Evolutionary conservation across 139 green algal species (phyloP), one percentile per base, ranked within the genome.

Genomic region (Chlamydomonas sp.): DNA sequence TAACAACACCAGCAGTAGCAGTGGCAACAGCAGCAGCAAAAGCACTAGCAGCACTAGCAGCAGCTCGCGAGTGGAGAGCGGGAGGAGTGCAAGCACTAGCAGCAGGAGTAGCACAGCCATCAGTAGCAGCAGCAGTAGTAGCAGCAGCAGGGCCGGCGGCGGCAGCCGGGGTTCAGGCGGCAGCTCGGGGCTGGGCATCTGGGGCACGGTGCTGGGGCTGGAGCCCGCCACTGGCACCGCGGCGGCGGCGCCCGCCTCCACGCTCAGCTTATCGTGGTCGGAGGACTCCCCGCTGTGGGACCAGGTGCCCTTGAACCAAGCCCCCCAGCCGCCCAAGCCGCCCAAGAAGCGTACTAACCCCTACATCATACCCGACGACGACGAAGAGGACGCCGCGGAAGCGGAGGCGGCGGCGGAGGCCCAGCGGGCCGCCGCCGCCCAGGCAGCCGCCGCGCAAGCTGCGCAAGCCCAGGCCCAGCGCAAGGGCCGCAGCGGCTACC

Each of bases 181-280:
- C 57, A 18, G 74, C 75, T 68, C 12, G 12, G 12, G 17, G 31
- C 2, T 15, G 62, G 67, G 86, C 78, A 78, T 57, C 64, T 63
- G 86, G 78, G 31, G 86, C 68, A 20, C 31, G 31, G 31, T 49
- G 31, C 31, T 49, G 31, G 31, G 31, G 31, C 31, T 49, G 31
- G 31, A 49, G 31, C 31, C 31, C 31, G 31, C 31, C 31, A 49
- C 31, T 49, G 31, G 31, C 31, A 49, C 31, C 31, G 31, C 31
- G 31, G 31, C 31, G 31, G 31, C 31, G 31, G 31, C 31, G 31
- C 31, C 31, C 31, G 31, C 31, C 15, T 79, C 82, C 8, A 63
- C 83, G 7, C 73, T 87, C 73, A 73, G 73, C 62, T 17, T 87
- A 1, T 87, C 83, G 16, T 87, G 83, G 83, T 87, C 83, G 49